Percentiles rank a stretch among this genome's conserved stretches.
These are phyloP conservation scores for Conticribra weissflogii DNA, from an alignment of 108 stramenopile species.

Conservation along the genomic window DNA sequence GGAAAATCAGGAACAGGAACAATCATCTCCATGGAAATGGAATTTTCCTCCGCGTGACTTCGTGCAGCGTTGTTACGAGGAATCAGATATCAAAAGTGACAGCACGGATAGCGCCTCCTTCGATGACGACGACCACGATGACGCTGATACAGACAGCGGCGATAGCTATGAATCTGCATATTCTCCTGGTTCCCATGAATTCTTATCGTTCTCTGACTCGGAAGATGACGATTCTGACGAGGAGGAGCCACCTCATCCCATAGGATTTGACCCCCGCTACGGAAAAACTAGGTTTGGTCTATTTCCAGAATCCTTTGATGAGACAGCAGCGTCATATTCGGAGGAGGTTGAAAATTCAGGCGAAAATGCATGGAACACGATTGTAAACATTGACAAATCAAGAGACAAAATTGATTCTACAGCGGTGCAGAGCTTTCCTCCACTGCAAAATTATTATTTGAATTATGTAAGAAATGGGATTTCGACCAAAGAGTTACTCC, in stretches of 20 bases:
- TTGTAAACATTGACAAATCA: conserved; percentile 15
- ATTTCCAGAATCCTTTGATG: conserved; percentile 20
- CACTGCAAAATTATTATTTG: conserved; percentile 12
- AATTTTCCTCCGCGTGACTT: conserved; percentile 39
- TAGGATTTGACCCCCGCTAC: conserved; percentile 61
- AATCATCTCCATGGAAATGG: conserved; percentile 38
- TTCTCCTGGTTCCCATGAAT: conserved; percentile 1
- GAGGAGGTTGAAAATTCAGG: conserved; percentile 3
- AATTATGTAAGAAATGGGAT: neutral
- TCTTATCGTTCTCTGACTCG: conserved; percentile 4
- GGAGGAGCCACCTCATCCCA: conserved; percentile 69
- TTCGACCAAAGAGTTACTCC: neutral
- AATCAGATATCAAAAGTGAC: neutral
- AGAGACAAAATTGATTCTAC: neutral
- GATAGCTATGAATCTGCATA: conserved; percentile 6
- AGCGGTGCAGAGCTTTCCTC: neutral
- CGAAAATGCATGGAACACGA: conserved; percentile 45
- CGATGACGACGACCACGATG: neutral
- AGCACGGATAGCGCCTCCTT: neutral
- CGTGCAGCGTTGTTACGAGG: neutral
- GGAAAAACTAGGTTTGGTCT: conserved; percentile 61
- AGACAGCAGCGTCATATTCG: conserved; percentile 4
- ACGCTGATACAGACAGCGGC: conserved; percentile 12
- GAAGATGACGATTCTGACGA: conserved; percentile 27
- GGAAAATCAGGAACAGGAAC: neutral